phyloP scores from a whole-genome alignment of 371 early-diverging fungal genomes.

The Syncephalastrum racemosum region DNA sequence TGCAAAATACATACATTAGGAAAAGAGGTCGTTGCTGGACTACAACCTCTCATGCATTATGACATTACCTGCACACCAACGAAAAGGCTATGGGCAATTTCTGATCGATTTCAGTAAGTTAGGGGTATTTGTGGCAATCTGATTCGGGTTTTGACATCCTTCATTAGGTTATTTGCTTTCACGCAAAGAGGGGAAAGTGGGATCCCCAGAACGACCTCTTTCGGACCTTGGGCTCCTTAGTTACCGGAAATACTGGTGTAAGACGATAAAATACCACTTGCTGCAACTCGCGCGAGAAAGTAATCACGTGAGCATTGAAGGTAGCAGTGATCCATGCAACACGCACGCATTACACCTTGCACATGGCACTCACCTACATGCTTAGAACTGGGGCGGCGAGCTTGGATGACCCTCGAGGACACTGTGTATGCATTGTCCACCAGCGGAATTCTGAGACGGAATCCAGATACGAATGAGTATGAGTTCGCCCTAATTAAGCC shows the following conservation, averaged over 20 bases:
- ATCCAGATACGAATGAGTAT: conserved; percentile 6
- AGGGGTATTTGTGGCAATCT: background rate
- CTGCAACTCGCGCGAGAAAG: conserved; percentile 28
- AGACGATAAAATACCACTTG: conserved; percentile 65
- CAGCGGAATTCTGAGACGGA: conserved; percentile 44
- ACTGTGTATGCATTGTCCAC: conserved; percentile 69
- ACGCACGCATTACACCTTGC: conserved; percentile 19
- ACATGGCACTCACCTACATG: background rate
- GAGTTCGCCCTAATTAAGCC: background rate
- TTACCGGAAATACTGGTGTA: conserved; percentile 87
- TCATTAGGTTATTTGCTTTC: conserved; percentile 83
- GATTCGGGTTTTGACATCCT: background rate
- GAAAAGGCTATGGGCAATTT: conserved; percentile 97
- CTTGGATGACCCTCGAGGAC: conserved; percentile 74
- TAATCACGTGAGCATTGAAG: conserved; percentile 44
- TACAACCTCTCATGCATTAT: conserved; percentile 99
- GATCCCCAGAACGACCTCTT: conserved; percentile 98
- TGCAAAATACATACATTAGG: conserved; percentile 43
- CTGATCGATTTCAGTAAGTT: conserved; percentile 95
- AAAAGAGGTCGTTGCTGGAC: conserved; percentile 87
- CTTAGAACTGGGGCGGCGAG: conserved; percentile 56
- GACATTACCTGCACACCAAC: conserved; percentile 94
- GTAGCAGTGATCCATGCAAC: conserved; percentile 61
- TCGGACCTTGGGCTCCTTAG: conserved; percentile 97
- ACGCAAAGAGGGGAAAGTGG: conserved; percentile 82